phyloP scores from a whole-genome alignment of 2,329 filamentous ascomycete genomes.

The Calonectria pteridis region DNA sequence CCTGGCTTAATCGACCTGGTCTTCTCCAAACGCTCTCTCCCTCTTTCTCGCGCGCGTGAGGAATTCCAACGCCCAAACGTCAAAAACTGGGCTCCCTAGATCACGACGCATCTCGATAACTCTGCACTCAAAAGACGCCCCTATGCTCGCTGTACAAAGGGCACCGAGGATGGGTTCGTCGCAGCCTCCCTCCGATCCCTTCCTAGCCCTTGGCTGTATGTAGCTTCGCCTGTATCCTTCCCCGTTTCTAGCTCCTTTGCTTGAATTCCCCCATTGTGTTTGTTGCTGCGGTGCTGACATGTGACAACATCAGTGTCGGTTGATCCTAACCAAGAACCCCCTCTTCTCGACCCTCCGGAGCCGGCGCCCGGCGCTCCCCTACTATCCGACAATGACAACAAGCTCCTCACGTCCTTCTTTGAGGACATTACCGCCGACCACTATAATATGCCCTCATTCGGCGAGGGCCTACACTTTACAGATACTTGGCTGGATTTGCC shows the following conservation, averaged over 20 bases:
- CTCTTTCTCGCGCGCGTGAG: background rate
- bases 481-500: slow-evolving; percentile 71
- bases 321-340: slow-evolving; percentile 58
- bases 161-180: slow-evolving; percentile 70
- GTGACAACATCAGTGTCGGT: slow-evolving; percentile 56
- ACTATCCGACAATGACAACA: slow-evolving; percentile 72
- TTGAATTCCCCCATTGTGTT: background rate
- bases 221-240: slow-evolving; percentile 36
- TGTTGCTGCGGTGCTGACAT: slow-evolving; percentile 42
- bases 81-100: slow-evolving; percentile 18
- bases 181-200: slow-evolving; percentile 64
- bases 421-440: slow-evolving; percentile 65
- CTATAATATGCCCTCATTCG: slow-evolving; percentile 62
- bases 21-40: background rate
- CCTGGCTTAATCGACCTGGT: background rate
- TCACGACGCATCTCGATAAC: slow-evolving; percentile 23
- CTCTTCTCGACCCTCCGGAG: slow-evolving; percentile 68
- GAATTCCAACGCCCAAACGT: slow-evolving; percentile 8
- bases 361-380: slow-evolving; percentile 75
- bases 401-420: slow-evolving; percentile 70
- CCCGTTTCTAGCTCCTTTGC: background rate
- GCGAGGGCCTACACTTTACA: slow-evolving; percentile 62
- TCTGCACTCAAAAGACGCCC: slow-evolving; percentile 52
- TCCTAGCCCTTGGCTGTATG: slow-evolving; percentile 77
- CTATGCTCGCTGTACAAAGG: slow-evolving; percentile 69